Base-by-base conservation (phyloP, 2,329 filamentous ascomycete genomes). In the Passalora sequoiae region DNA sequence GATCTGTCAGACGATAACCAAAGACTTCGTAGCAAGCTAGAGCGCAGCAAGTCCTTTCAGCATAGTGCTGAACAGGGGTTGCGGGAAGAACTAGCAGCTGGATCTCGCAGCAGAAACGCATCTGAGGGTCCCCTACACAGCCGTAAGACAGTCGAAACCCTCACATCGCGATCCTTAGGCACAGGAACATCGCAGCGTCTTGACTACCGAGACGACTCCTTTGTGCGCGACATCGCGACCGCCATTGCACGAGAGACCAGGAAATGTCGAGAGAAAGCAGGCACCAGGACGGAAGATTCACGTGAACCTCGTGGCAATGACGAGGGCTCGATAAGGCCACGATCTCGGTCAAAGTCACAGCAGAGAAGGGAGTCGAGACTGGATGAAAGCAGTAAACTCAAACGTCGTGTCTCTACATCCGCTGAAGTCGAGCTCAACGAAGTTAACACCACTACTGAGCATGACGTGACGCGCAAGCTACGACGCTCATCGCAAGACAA, bases 1-100 rank as follows among this genome's bases (percentile, higher is more conserved):
- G 58, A 60, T 3, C 62, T 73, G 40, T 60, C 64, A 21, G 33
- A 62, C 1, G 65, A 69, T 38, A 70, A 70, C 27, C 60, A 67
- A 33, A 59, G 65, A 20, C 60, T 72, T 37, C 64, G 65, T 9
- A 46, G 58, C 6, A 62, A 69, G 41, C 56, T 70, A 12, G 57
- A 60, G 3, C 59, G 66, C 16, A 46, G 65, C 37, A 42, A 40
- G 28, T 8, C 24, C 20, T 22, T 35, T 19, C 19, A 29, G 10
- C n/a, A n/a, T n/a, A n/a, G n/a, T n/a, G n/a, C n/a, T n/a, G 15
- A 29, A 13, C 20, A 30, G 6, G 41, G 39, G 6, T 33, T 20
- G 16, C 21, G 22, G 25, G 12, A 27, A 12, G 16, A 7, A 17
- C 16, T 9, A 22, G 6, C 6, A 27, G 24, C 12, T 27, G 24